Conservation (phyloP, 805 yeast species). For the Candida endomychidarum region DNA sequence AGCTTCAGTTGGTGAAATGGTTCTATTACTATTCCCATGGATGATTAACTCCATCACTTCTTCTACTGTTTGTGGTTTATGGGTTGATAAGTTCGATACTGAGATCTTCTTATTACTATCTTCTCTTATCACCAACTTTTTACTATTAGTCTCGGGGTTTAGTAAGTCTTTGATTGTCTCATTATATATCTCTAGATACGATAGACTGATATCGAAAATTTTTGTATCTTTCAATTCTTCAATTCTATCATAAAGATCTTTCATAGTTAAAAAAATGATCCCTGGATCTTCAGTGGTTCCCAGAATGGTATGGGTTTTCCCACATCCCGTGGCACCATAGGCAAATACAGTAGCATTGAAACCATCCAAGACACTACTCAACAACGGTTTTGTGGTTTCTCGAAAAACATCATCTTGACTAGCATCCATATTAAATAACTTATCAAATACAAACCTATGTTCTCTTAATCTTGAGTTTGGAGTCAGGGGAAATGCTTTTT, state of each 20-base stretch:
- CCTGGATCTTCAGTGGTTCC: constrained; percentile 78
- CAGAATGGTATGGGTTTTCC: constrained; percentile 89
- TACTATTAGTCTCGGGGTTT: constrained; percentile 49
- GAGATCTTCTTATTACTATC: constrained; percentile 63
- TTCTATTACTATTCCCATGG: constrained; percentile 71
- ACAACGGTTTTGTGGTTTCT: constrained; percentile 66
- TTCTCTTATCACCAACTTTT: constrained; percentile 64
- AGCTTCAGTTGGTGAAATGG: constrained; percentile 87
- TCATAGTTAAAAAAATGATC: constrained; percentile 73
- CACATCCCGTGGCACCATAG: constrained; percentile 97
- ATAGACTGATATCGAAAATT: constrained; percentile 58
- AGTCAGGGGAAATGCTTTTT: constrained; percentile 37
- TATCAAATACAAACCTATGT: constrained; percentile 80
- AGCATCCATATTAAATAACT: constrained; percentile 64
- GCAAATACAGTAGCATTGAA: constrained; percentile 91
- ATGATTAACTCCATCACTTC: constrained; percentile 79
- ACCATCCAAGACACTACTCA: constrained; percentile 78
- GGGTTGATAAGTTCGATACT: constrained; percentile 69
- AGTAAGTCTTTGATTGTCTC: constrained; percentile 83
- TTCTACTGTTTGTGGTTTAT: constrained; percentile 59
- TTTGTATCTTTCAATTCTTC: constrained; percentile 55
- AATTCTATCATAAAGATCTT: constrained; percentile 66
- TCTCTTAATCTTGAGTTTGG: constrained; percentile 56
- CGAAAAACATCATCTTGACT: constrained; percentile 67
- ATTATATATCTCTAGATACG: constrained; percentile 87